Evolutionary conservation across 768 basidiomycete genomes (phyloP).

Genomic region (Mrakia blollopis): DNA sequence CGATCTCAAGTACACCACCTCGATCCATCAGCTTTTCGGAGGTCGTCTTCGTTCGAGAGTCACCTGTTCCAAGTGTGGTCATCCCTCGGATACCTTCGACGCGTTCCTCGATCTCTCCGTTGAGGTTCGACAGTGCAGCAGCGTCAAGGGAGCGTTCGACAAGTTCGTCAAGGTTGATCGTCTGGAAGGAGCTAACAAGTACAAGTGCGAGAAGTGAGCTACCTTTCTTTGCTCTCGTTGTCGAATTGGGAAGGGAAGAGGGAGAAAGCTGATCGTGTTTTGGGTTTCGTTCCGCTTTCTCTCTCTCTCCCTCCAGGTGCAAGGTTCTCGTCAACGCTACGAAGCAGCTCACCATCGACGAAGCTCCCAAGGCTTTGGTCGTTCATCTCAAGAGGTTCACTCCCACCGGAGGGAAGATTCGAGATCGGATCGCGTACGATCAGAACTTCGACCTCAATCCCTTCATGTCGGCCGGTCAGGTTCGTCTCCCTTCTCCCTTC

Average conservation of each 20-base stretch:
- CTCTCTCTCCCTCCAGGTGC: constrained; percentile 57
- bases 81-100: constrained; percentile 96
- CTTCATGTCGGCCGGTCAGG: constrained; percentile 75
- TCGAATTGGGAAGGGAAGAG: neutral
- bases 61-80: constrained; percentile 68
- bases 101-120: constrained; percentile 87
- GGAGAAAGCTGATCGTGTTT: neutral
- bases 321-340: constrained; percentile 83
- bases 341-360: constrained; percentile 81
- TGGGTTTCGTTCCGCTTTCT: neutral
- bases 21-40: constrained; percentile 92
- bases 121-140: constrained; percentile 56
- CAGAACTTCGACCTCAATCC: constrained; percentile 65
- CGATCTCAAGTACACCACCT: constrained; percentile 66
- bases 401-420: constrained; percentile 80
- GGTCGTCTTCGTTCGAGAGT: constrained; percentile 88
- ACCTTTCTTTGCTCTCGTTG: neutral
- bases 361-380: constrained; percentile 81
- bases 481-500: constrained; percentile 34
- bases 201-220: constrained; percentile 93
- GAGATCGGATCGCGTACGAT: constrained; percentile 69
- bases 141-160: constrained; percentile 65
- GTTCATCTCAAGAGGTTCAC: constrained; percentile 89
- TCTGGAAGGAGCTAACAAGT: constrained; percentile 86
- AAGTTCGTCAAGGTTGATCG: constrained; percentile 77